Base-by-base conservation (phyloP, 108 stramenopile genomes). In the Fistulifera solaris region DNA sequence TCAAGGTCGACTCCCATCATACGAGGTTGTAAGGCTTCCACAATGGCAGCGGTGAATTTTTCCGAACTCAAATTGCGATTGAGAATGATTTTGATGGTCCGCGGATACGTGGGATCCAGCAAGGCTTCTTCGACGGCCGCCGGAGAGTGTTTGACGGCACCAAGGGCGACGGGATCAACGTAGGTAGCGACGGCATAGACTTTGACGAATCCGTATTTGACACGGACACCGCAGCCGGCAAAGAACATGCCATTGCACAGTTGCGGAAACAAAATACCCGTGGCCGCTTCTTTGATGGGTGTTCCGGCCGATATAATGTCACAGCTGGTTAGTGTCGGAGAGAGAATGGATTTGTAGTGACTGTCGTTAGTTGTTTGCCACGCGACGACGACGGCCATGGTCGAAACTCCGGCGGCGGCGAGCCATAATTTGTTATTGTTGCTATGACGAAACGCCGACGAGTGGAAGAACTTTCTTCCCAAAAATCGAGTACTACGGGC, bases 161-260 rank as follows among this genome's bases (percentile, higher is more conserved):
- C 67, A 81, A 92, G 83, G 55, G 83, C 90, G 17, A 83, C 31
- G 2, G 81, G 81, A 57, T 87, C 86, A 24, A 86, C 50, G 59
- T 93, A 93, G 16, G 86, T 81, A 28, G 86, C 91, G 5, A 87
- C 91, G 19, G 86, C 91, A 58, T 93, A 93, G 1, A 92, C 88
- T 64, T 93, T 93, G 41, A 93, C 84, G 68, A 93, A 86, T 35
- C 82, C 82, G 53, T 76, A 93, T 67, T 93, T 93, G 53, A 93
- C 59, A 18, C 91, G 76, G 43, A 93, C 91, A 2, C 91, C 91
- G 46, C 69, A 71, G 1, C 91, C 91, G n/a, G 59, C 80, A 40
- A 86, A 63, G 4, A 54, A 57, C 65, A 82, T 68, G 21, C 82
- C 91, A 68, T 88, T 87, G 62, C 81, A 83, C 40, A 88, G 59